These are phyloP conservation scores for Picochlorum sp. DNA, from an alignment of 139 green algal species.

Conservation along the genomic window DNA sequence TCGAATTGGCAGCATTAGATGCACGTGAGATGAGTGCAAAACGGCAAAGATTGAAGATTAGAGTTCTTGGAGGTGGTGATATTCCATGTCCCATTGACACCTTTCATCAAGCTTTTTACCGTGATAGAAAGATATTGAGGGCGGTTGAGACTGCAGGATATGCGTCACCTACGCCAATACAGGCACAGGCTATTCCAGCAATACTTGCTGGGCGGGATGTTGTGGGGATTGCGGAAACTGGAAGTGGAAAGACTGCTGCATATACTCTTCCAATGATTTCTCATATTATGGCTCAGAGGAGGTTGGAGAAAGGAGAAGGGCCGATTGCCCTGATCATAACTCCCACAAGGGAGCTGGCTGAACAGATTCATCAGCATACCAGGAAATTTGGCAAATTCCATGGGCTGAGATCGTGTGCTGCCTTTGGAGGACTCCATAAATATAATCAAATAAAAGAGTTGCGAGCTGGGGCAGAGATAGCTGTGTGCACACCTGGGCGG, in stretches of 20 bases:
- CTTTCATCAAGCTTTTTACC: slow-evolving; percentile 66
- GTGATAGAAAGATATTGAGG: slow-evolving; percentile 52
- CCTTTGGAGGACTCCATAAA: slow-evolving; percentile 87
- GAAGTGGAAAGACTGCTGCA: slow-evolving; percentile 77
- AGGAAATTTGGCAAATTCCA: slow-evolving; percentile 44
- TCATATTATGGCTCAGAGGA: slow-evolving; percentile 64
- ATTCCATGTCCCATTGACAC: slow-evolving; percentile 49
- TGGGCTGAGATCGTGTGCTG: slow-evolving; percentile 56
- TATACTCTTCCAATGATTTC: slow-evolving; percentile 81
- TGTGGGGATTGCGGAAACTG: slow-evolving; percentile 78
- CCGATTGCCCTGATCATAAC: slow-evolving; percentile 80
- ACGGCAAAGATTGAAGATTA: slow-evolving; percentile 48
- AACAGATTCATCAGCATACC: slow-evolving; percentile 83
- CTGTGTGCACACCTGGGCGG: slow-evolving; percentile 78
- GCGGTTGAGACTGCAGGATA: slow-evolving; percentile 61
- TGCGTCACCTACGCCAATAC: slow-evolving; percentile 61
- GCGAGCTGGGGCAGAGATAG: slow-evolving; percentile 63
- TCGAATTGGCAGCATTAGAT: slow-evolving; percentile 52
- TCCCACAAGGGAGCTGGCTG: slow-evolving; percentile 83
- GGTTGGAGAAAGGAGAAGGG: slow-evolving; percentile 65
- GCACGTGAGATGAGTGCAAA: slow-evolving; percentile 46
- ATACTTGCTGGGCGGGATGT: slow-evolving; percentile 65
- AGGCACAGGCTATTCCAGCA: slow-evolving; percentile 69
- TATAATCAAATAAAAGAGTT: slow-evolving; percentile 90
- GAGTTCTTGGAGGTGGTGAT: slow-evolving; percentile 44